Base-by-base conservation (phyloP, 306 rosid species). In the Senna tora region DNA sequence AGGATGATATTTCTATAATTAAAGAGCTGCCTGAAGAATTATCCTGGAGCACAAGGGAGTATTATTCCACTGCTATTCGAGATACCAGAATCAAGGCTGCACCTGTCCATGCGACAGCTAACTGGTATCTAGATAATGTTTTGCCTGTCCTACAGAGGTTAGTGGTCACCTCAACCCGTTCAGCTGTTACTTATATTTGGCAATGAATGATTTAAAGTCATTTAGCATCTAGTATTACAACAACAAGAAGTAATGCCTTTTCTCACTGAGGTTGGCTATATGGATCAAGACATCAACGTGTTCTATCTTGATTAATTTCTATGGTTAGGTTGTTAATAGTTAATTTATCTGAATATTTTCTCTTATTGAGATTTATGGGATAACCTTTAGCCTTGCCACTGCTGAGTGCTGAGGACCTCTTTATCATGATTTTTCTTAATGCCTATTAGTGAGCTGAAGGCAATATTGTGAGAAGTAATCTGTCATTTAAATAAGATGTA, bases 121-220 rank as follows among this genome's bases (percentile, higher is more conserved):
- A 84, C 45, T 88, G 94, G 94, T 88, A 88, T 79, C 80, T 75
- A 30, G 89, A 88, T 28, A 88, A 80, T 60, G 89, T 86, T 15
- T 82, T 82, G 57, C 94, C 94, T 11, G 53, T 84, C 28, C 75
- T 94, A 21, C 87, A 86, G 81, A 91, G 97, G 99, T 94, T 80
- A 64, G 97, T 85, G 65, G 61, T 69, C 71, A 60, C 33, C 50
- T 59, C 73, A 73, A 69, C 68, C 62, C 82, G 59, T 73, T 59
- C 0, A 39, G 64, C 43, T 32, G 13, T 58, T 77, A 21, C 14
- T 61, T 32, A 76, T 50, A 16, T 61, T 17, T 46, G 70, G 59
- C 62, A 21, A 66, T 38, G 50, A 58, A 21, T 30, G 25, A 21
- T 68, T 25, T 63, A 62, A 60, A 74, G 25, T n/a, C 25, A 21